Percentiles rank a stretch among this genome's conserved stretches.
Conservation (phyloP, 495 filamentous ascomycete species). For the Neurospora sp. region DNA sequence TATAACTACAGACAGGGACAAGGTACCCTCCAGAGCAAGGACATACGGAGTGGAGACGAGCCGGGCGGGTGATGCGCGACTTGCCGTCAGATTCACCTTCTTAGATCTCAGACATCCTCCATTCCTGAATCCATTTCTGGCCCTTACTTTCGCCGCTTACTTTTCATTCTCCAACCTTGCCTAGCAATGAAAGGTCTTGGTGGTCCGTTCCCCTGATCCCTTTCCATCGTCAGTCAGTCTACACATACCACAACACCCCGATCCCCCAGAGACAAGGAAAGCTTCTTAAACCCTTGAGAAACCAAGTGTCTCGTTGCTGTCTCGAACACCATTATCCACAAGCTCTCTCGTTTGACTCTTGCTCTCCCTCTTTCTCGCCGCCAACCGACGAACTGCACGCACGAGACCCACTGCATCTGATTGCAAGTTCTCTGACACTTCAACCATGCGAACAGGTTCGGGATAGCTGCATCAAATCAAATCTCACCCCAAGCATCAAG, state of each 20-base stretch:
- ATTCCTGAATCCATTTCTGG: slow-evolving; percentile 16
- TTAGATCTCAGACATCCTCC: slow-evolving; percentile 16
- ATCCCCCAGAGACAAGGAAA: slow-evolving; percentile 2
- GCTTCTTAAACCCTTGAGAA: slow-evolving; percentile 3
- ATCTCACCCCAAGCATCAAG: slow-evolving; percentile 11
- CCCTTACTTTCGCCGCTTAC: background rate
- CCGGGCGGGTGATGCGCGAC: slow-evolving; percentile 5
- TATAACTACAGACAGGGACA: background rate
- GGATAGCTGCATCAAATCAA: slow-evolving; percentile 40
- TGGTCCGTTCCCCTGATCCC: slow-evolving; percentile 18
- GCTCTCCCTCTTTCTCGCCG: slow-evolving; percentile 10
- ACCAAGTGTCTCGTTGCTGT: slow-evolving; percentile 20
- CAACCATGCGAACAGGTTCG: slow-evolving; percentile 39
- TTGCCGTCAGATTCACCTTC: slow-evolving; percentile 6
- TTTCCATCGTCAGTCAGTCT: slow-evolving; percentile 7
- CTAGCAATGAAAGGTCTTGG: slow-evolving; percentile 18
- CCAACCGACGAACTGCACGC: slow-evolving; percentile 25
- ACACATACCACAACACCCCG: slow-evolving; percentile 5
- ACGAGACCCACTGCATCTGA: slow-evolving; percentile 29
- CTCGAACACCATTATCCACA: slow-evolving; percentile 11
- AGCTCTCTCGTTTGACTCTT: background rate
- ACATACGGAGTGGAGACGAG: slow-evolving; percentile 1
- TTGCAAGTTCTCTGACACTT: slow-evolving; percentile 30
- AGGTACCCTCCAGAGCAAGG: background rate
- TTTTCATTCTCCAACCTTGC: slow-evolving; percentile 14